A percentile compares a stretch with the other conserved stretches of the same genome.
Conservation (phyloP, 495 filamentous ascomycete genomes). For the Clohesyomyces aquaticus region DNA sequence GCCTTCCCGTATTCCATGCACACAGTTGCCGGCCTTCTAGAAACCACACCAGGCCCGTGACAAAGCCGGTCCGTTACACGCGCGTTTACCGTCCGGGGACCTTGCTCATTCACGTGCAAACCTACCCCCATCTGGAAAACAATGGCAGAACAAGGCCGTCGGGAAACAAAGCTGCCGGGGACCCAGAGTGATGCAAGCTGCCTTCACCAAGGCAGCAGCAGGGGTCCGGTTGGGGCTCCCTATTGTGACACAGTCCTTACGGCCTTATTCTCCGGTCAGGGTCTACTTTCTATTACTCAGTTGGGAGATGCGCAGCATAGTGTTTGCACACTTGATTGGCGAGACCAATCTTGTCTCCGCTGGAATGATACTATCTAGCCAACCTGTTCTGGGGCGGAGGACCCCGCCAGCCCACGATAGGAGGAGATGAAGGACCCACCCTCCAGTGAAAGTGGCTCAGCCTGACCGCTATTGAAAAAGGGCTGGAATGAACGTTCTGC, state of each 20-base stretch:
- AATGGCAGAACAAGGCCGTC: background rate
- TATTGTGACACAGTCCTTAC: slow-evolving; percentile 26
- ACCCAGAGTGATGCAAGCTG: slow-evolving; percentile 6
- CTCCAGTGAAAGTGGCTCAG: background rate
- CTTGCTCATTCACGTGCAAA: slow-evolving; percentile 23
- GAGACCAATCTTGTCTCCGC: background rate
- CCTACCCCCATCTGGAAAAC: slow-evolving; percentile 6
- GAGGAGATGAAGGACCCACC: background rate
- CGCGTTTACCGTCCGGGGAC: slow-evolving; percentile 14
- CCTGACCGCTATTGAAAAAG: background rate
- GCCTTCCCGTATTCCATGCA: slow-evolving; percentile 6
- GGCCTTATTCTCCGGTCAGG: slow-evolving; percentile 19
- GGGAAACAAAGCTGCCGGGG: slow-evolving; percentile 1
- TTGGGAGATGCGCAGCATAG: background rate
- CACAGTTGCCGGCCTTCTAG: slow-evolving; percentile 19
- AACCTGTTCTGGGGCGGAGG: too few relatives aligned
- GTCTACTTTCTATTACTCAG: background rate
- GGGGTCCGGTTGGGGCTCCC: slow-evolving; percentile 3
- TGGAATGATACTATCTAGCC: slow-evolving; percentile 9
- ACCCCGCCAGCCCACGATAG: background rate
- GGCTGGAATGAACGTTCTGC: background rate
- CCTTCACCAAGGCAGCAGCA: slow-evolving; percentile 9
- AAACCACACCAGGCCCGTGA: slow-evolving; percentile 14
- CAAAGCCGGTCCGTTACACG: slow-evolving; percentile 1
- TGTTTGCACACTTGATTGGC: slow-evolving; percentile 10